Evolutionary conservation across 2,329 filamentous ascomycete genomes (phyloP).

Genomic region (Ascocoryne sarcoides): DNA sequence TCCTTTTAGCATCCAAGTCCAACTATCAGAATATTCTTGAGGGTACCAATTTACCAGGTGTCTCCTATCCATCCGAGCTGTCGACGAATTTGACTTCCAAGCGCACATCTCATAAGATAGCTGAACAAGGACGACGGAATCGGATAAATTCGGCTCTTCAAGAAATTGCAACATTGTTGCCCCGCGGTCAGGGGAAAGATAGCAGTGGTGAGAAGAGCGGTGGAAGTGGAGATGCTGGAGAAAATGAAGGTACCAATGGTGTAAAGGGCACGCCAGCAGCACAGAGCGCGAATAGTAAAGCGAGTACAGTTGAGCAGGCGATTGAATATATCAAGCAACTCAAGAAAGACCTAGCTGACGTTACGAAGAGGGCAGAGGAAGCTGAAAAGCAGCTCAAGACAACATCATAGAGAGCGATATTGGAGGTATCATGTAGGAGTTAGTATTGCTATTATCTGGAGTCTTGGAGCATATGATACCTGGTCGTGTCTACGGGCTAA

Average conservation of each 20-base stretch:
- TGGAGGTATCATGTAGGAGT: no score
- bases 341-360: slow-evolving; percentile 61
- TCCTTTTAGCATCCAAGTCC: slow-evolving; percentile 83
- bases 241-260: slow-evolving; percentile 38
- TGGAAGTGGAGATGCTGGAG: slow-evolving; percentile 35
- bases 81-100: slow-evolving; percentile 94
- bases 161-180: slow-evolving; percentile 83
- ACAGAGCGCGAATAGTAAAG: slow-evolving; percentile 72
- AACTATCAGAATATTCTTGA: slow-evolving; percentile 98
- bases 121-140: slow-evolving; percentile 90
- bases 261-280: slow-evolving; percentile 28
- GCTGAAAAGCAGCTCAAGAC: slow-evolving; percentile 22
- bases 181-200: slow-evolving; percentile 40
- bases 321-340: slow-evolving; percentile 90
- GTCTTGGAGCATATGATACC: background rate
- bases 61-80: slow-evolving; percentile 82
- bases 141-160: slow-evolving; percentile 90
- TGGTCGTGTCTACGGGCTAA: background rate
- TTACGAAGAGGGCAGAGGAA: slow-evolving; percentile 47
- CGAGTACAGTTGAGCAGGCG: slow-evolving; percentile 92
- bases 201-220: slow-evolving; percentile 29
- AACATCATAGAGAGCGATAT: slow-evolving; percentile 8
- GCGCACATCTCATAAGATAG: slow-evolving; percentile 94
- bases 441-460: slow-evolving; percentile 1
- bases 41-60: slow-evolving; percentile 80